These are phyloP conservation scores for Lycium ferocissimum DNA, from an alignment of 257 asterid species.

Conservation along the genomic window DNA sequence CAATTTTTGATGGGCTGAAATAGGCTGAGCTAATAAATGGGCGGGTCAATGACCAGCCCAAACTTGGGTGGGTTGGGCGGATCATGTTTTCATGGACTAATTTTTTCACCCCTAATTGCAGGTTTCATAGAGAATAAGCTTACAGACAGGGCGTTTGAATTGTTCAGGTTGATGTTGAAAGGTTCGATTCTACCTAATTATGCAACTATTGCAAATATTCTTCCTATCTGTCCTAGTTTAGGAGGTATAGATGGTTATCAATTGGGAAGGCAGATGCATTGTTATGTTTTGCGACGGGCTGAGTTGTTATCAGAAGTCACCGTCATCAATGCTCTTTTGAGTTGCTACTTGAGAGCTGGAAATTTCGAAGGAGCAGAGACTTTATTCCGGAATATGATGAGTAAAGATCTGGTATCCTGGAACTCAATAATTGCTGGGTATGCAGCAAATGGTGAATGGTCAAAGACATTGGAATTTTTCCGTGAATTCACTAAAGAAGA, in stretches of 20 bases:
- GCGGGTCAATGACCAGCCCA: too few species aligned
- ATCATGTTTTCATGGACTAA: too few species aligned
- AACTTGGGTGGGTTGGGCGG: too few species aligned
- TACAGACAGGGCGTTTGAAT: slow-evolving; percentile 51
- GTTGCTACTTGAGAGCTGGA: slow-evolving; percentile 70
- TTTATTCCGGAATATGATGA: slow-evolving; percentile 58
- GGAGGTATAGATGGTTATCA: slow-evolving; percentile 39
- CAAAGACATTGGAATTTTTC: slow-evolving; percentile 59
- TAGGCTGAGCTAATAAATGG: too few species aligned
- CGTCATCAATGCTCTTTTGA: slow-evolving; percentile 69
- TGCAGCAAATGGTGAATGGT: slow-evolving; percentile 62
- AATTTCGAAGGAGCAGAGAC: slow-evolving; percentile 51
- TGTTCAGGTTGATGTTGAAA: slow-evolving; percentile 61
- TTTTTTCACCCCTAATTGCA: slow-evolving; percentile 19
- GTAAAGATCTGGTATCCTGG: slow-evolving; percentile 78
- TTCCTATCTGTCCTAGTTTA: slow-evolving; percentile 63
- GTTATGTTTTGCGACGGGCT: slow-evolving; percentile 60
- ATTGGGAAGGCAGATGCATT: slow-evolving; percentile 69
- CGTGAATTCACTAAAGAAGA: slow-evolving; percentile 45
- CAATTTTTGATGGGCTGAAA: too few species aligned
- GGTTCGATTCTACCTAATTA: slow-evolving; percentile 60
- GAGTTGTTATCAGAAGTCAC: slow-evolving; percentile 54
- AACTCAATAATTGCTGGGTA: slow-evolving; percentile 76
- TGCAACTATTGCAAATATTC: slow-evolving; percentile 68
- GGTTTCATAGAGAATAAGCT: slow-evolving; percentile 73